Evolutionary conservation across 192 early-diverging fungal species (phyloP), one percentile per base, ranked within the genome.

Genomic region (Coemansia sp.): DNA sequence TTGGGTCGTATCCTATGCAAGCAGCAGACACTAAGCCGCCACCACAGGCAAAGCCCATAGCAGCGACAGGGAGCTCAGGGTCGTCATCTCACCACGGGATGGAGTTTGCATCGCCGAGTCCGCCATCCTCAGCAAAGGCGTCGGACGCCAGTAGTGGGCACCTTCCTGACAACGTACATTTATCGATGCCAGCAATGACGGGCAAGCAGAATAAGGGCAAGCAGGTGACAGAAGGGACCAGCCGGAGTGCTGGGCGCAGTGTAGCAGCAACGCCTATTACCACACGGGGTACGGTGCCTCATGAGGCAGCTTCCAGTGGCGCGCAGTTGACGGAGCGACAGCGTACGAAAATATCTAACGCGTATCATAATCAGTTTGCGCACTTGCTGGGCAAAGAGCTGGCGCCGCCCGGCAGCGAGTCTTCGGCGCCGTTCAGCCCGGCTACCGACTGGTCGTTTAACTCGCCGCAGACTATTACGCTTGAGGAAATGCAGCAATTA

Each of bases 381-480:
- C 70, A 58, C 4, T 50, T 73, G 42, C 63, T 73, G 38, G 70
- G 69, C 21, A 52, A 65, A 8, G 54, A 59, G 9, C 19, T 26
- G 40, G 38, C 43, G 35, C 50, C 70, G 39, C 43, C 34, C 14
- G 61, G 39, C 3, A 60, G 56, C 34, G 53, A 53, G 36, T 43
- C 42, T 29, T 70, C 74, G 41, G 69, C 74, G 8, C 62, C 66
- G 8, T 29, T 59, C 0, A 72, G 76, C 37, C 54, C 68, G 12
- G 60, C 65, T 15, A 62, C 76, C 4, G 66, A 70, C 14, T 65
- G 62, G 40, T 69, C 70, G 52, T 72, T 69, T 35, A 73, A 56
- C 59, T 79, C 76, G 54, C 76, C 76, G n/a, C 76, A 58, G 60
- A 73, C 69, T 15, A 73, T 72, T 7, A 73, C 76, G 14, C 66